These are phyloP conservation scores for Coelastrella sp. DNA, from an alignment of 139 green algal genomes.

Conservation along the genomic window DNA sequence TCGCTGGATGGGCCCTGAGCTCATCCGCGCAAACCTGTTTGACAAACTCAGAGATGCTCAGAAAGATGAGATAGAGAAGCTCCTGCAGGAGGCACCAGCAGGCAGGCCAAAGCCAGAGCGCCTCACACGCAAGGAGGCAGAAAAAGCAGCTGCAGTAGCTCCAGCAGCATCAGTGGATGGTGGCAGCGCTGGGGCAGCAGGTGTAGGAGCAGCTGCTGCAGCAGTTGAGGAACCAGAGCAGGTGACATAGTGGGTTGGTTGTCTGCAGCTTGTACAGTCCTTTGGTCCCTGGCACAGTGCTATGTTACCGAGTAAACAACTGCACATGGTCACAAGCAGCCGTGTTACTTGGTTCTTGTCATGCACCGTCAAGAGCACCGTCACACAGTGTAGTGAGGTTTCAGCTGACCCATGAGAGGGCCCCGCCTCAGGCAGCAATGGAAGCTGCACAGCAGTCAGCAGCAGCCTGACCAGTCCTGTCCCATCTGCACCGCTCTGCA, in stretches of 20 bases:
- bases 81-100: slow-evolving; percentile 46
- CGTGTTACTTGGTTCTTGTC: too few relatives aligned
- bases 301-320: too few relatives aligned
- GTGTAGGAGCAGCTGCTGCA: not conserved
- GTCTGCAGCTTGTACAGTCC: not conserved
- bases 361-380: too few relatives aligned
- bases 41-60: slow-evolving; percentile 92
- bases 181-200: slow-evolving; percentile 29
- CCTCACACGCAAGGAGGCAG: slow-evolving; percentile 79
- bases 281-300: too few relatives aligned
- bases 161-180: too few relatives aligned
- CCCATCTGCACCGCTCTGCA: not conserved
- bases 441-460: too few relatives aligned
- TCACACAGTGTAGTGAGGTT: too few relatives aligned
- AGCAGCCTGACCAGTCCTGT: not conserved
- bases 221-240: slow-evolving; percentile 40
- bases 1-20: slow-evolving; percentile 81
- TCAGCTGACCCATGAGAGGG: too few relatives aligned
- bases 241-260: slow-evolving; percentile 14
- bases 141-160: slow-evolving; percentile 53
- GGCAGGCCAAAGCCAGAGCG: slow-evolving; percentile 63
- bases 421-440: too few relatives aligned
- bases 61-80: slow-evolving; percentile 87
- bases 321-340: too few relatives aligned
- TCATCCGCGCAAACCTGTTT: slow-evolving; percentile 82